phyloP scores from a whole-genome alignment of 768 basidiomycete species.

The Termitomyces sp. region DNA sequence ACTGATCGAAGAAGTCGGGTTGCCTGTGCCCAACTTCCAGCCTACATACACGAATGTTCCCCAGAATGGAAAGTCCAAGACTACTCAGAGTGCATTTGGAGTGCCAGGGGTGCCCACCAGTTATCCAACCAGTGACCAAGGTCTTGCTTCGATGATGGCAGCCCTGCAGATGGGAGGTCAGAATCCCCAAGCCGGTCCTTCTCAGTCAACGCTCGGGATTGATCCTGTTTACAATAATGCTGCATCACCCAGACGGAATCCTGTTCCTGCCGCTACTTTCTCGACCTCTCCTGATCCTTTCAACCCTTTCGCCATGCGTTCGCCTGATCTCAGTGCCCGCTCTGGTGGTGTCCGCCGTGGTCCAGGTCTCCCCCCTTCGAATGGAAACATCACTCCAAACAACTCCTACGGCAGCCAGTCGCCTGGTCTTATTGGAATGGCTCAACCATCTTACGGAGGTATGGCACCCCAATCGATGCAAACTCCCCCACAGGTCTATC shows the following conservation, averaged over 20 bases:
- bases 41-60: conserved; percentile 69
- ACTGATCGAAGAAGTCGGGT: conserved; percentile 90
- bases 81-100: conserved; percentile 51
- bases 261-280: conserved; percentile 30
- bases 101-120: conserved; percentile 76
- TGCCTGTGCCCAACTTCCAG: conserved; percentile 86
- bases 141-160: conserved; percentile 89
- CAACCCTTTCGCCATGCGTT: conserved; percentile 46
- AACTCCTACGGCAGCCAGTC: conserved; percentile 53
- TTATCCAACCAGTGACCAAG: conserved; percentile 79
- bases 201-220: conserved; percentile 53
- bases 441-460: conserved; percentile 58
- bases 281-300: conserved; percentile 42
- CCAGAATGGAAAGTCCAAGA: conserved; percentile 57
- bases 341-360: conserved; percentile 45
- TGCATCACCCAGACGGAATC: conserved; percentile 32
- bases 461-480: conserved; percentile 41
- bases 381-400: conserved; percentile 36
- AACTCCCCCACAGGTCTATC: conserved; percentile 64
- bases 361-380: conserved; percentile 38
- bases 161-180: conserved; percentile 88
- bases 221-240: conserved; percentile 54
- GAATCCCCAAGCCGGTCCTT: conserved; percentile 75
- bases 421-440: conserved; percentile 60
- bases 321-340: conserved; percentile 41